Base-by-base conservation (phyloP, 371 early-diverging fungal genomes). In the Circinella minor region DNA sequence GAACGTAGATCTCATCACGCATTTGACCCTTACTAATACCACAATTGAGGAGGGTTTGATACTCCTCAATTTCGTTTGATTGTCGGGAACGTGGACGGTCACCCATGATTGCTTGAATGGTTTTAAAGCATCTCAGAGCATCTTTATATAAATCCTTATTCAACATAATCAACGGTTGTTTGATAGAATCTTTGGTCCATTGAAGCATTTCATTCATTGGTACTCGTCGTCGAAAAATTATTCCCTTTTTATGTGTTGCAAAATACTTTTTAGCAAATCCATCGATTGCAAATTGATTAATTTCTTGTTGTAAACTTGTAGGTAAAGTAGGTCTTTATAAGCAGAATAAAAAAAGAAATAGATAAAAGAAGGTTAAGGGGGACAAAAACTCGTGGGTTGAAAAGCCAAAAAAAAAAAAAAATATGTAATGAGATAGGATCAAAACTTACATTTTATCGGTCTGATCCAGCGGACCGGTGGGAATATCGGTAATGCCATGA, bases 1-100 rank as follows among this genome's bases (percentile, higher is more conserved):
- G 98, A 11, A 96, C 96, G 74, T 94, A 96, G 59, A 97, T 93
- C 80, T 98, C 99, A 74, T 98, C 97, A 15, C 97, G 87, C 73
- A 98, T 81, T 49, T 88, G 90, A 17, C 91, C 94, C 46, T 83
- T 78, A 18, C 82, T 77, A 17, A 97, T 91, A 13, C 96, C 98
- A 60, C 78, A 77, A 66, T 90, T 91, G 18, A 95, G 78, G 47
- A 98, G 79, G 68, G 83, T 78, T 69, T 95, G 95, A 43, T 92
- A 90, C 62, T 94, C 93, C 20, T 83, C 87, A 54, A 77, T 74
- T 34, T 76, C 78, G 64, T 76, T 77, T 36, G 73, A 66, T 11
- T 74, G 39, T 10, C 77, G 71, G 55, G 80, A 69, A 15, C 76
- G 73, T 36, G 79, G 71, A 65, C 91, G 76, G 74, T 95, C 95